Evolutionary conservation across 805 yeast species (phyloP), one percentile per base, ranked within the genome.

Genomic region (Pichia pseudocactophila): DNA sequence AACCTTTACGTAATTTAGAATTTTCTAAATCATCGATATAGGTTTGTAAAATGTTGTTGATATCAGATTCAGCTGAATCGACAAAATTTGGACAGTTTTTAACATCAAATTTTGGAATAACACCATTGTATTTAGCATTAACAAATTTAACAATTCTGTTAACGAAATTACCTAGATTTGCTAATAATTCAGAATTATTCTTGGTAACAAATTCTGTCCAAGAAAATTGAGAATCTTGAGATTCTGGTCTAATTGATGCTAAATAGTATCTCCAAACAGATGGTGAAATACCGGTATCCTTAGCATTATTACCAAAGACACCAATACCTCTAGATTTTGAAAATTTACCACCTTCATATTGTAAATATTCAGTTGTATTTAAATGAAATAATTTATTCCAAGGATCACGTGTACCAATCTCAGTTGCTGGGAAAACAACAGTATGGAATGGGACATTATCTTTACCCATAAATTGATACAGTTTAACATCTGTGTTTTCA

Each of bases 361-460:
- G 97, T 57, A 92, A 71, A 61, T 92, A 92, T 67, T 90, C 99
- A 11, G 99, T 92, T 36, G 98, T 89, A 61, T 80, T 84, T 53
- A 92, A 67, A 63, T 89, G 96, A 57, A 87, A 85, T 52, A 89
- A 71, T 76, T 77, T 80, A 46, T 96, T 88, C 97, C 97, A 92
- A 37, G 71, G 57, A 44, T 90, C 90, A 16, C 73, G 65, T 15
- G 98, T 89, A 62, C 97, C 99, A 36, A 92, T 67, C 65, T 80
- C 82, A 22, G 95, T 68, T 34, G 94, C 80, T 46, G 99, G 99
- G 87, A 90, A 92, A 43, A 92, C 95, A 43, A 92, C 98, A 1
- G 96, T 83, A 62, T 92, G 99, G 86, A 92, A 92, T 27, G 97
- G 97, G 56, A 89, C 97, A 59, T 92, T 92, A 65, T 92, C 99